Evolutionary conservation across 768 basidiomycete species (phyloP).

Genomic region (Wakefieldia striispora): DNA sequence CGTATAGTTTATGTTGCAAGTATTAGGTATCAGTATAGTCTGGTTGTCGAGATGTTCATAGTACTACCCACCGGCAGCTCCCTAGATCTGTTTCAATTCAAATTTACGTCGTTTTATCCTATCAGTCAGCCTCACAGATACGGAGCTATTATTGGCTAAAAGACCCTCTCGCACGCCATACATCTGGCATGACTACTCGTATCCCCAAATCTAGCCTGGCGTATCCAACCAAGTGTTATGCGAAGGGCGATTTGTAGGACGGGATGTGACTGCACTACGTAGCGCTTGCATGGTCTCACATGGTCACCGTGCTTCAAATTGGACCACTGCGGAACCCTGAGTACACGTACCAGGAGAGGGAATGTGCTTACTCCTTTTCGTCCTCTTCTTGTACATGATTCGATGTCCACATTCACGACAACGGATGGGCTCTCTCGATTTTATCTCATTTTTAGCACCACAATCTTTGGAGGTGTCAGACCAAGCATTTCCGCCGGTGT

Average conservation of each 20-base stretch:
- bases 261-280: background rate
- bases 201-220: too few species aligned
- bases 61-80: too few species aligned
- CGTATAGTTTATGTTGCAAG: constrained; percentile 22
- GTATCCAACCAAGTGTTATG: background rate
- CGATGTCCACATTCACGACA: constrained; percentile 97
- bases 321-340: constrained; percentile 27
- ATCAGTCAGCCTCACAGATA: too few species aligned
- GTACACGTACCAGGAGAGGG: background rate
- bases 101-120: too few species aligned
- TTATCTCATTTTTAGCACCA: constrained; percentile 89
- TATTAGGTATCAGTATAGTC: constrained; percentile 1
- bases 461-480: constrained; percentile 58
- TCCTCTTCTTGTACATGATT: constrained; percentile 98
- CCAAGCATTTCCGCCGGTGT: constrained; percentile 1
- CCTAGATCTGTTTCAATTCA: too few species aligned
- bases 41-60: background rate
- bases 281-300: background rate
- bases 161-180: background rate
- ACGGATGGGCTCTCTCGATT: constrained; percentile 87
- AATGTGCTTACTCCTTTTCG: constrained; percentile 74
- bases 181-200: too few species aligned
- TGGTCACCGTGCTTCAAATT: constrained; percentile 32
- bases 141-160: too few species aligned
- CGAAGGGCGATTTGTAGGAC: background rate